Evolutionary conservation across 176 grass and related monocot genomes (phyloP), one percentile per base, ranked within the genome.

Genomic region (Puya raimondii): DNA sequence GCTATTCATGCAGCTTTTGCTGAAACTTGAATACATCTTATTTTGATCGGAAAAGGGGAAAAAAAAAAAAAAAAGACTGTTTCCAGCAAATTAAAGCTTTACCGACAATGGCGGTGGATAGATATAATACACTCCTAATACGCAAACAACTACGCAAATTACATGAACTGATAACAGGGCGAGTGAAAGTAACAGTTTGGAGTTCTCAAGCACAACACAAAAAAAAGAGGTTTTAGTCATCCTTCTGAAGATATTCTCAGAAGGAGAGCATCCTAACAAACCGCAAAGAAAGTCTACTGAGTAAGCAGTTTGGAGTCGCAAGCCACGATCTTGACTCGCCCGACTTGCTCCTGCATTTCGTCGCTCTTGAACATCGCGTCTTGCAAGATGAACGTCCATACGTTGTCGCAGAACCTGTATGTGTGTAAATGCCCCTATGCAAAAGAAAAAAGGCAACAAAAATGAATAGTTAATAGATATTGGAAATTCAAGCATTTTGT

Each of bases 391-490:
- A 92, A 92, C n/a, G 86, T 97, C 89, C 89, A 92, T 29, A 90
- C 84, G 27, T 85, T 81, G 72, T 92, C 93, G n/a, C 84, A 90
- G 74, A 84, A 90, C 86, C 86, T 91, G 76, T 97, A 97, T 13
- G 89, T 90, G 86, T 81, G 93, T 64, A 97, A 80, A 85, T 96
- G 84, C 33, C 93, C 93, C 93, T 96, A 79, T 52, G 33, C 49
- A 72, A 50, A 12, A 25, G 79, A 56, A 66, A 71, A 56, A 26
- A 47, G 63, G 8, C 71, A 61, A 61, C 2, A 9, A 18, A 61
- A 61, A 14, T 56, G 16, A 56, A n/a, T 56, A 61, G 56, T n/a
- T 9, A 61, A 61, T 61, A 61, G 4, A 61, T 22, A 61, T 61
- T 7, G 21, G 17, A 18, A 42, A 42, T 42, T 42, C 33, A 42